Evolutionary conservation across 176 grass and related monocot genomes (phyloP).

Genomic region (Pharus latifolius): DNA sequence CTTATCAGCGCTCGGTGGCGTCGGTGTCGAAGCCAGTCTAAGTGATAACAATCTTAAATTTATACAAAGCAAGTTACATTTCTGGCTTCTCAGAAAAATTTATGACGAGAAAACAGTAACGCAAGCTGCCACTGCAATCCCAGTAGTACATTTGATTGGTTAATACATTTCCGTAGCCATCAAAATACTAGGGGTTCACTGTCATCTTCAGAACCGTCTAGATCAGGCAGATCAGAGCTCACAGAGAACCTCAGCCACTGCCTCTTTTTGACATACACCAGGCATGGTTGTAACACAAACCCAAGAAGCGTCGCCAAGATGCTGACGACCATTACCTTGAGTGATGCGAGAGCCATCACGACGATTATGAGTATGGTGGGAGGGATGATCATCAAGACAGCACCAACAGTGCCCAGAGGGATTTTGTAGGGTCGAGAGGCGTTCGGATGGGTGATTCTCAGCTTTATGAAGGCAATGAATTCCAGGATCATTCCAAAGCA

Average conservation of each 20-base stretch:
- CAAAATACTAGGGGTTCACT: conserved; percentile 7
- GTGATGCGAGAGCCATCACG: conserved; percentile 46
- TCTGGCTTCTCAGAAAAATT: background rate
- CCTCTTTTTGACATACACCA: conserved; percentile 49
- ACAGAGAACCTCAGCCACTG: conserved; percentile 50
- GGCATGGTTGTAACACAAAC: conserved; percentile 49
- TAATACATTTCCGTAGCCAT: background rate
- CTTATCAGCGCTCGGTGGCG: too few relatives aligned
- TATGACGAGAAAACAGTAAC: too few relatives aligned
- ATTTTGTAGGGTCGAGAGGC: conserved; percentile 55
- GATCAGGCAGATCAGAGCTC: conserved; percentile 50
- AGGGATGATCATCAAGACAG: conserved; percentile 60
- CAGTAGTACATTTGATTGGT: background rate
- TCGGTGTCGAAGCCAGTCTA: too few relatives aligned
- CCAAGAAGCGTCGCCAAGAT: conserved; percentile 41
- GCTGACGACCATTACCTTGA: conserved; percentile 57
- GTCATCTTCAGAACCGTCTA: conserved; percentile 20
- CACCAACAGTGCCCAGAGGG: conserved; percentile 52
- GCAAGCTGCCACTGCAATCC: background rate
- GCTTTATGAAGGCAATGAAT: conserved; percentile 81
- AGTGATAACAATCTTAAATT: too few relatives aligned
- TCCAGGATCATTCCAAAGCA: conserved; percentile 95
- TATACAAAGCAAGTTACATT: too few relatives aligned
- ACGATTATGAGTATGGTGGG: conserved; percentile 51
- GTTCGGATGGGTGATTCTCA: conserved; percentile 39